A percentile compares a stretch with the other conserved stretches of the same genome.
Conservation (phyloP, 1,284 basidiomycete genomes). For the Pseudozyma tsukubaensis region DNA sequence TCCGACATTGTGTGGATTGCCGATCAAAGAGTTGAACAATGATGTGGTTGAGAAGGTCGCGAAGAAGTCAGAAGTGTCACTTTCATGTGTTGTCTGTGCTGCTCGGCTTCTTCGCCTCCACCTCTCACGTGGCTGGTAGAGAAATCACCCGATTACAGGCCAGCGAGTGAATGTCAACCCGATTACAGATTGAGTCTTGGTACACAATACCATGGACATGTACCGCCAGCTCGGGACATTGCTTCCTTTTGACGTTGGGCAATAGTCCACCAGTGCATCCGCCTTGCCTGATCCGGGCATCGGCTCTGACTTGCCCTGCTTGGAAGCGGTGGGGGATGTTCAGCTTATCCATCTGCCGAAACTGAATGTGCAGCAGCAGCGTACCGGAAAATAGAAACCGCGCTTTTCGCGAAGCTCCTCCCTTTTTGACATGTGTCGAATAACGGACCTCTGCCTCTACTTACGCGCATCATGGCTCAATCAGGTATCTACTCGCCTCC, state of each 20-base stretch:
- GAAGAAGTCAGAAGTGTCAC: slow-evolving; percentile 17
- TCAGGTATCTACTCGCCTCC: slow-evolving; percentile 33
- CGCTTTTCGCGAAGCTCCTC: background rate
- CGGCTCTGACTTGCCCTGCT: too few species aligned
- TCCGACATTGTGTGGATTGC: slow-evolving; percentile 3
- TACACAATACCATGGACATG: background rate
- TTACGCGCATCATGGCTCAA: slow-evolving; percentile 3
- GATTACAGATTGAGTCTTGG: background rate
- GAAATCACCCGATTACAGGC: slow-evolving; percentile 11
- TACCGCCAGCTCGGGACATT: slow-evolving; percentile 1
- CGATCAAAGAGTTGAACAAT: background rate
- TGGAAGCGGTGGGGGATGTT: too few species aligned
- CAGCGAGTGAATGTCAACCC: background rate
- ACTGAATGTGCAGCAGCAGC: too few species aligned
- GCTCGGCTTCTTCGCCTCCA: slow-evolving; percentile 25
- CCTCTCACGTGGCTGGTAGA: slow-evolving; percentile 5
- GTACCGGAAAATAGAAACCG: too few species aligned
- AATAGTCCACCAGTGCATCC: slow-evolving; percentile 1
- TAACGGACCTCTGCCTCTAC: slow-evolving; percentile 17
- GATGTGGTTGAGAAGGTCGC: background rate
- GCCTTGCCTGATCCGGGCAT: background rate
- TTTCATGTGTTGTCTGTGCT: background rate
- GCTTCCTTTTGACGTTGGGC: slow-evolving; percentile 1
- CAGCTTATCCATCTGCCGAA: too few species aligned
- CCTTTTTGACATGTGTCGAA: slow-evolving; percentile 48